phyloP scores from a whole-genome alignment of 106 monocot species.

The Amphibolis antarctica region DNA sequence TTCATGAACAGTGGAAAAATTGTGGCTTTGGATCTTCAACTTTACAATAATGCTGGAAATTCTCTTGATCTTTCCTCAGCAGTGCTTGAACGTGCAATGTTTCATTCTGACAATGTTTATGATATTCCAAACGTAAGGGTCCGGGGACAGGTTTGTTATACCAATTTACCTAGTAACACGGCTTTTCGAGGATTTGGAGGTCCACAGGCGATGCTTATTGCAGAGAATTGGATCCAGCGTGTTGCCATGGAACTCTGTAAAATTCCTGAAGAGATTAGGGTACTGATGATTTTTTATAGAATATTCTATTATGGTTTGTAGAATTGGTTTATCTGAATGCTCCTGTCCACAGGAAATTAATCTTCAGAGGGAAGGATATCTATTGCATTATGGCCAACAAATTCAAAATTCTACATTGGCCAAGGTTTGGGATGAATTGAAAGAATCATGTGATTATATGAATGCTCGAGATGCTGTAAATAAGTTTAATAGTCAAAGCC shows the following conservation, averaged over 20 bases:
- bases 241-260: constrained; percentile 69
- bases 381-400: constrained; percentile 72
- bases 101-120: constrained; percentile 89
- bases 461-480: constrained; percentile 40
- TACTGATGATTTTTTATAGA: constrained; percentile 9
- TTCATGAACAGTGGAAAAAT: constrained; percentile 79
- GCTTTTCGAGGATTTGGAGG: constrained; percentile 99
- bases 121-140: constrained; percentile 69
- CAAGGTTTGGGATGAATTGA: constrained; percentile 71
- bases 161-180: constrained; percentile 92
- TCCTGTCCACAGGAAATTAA: constrained; percentile 58
- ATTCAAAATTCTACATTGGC: constrained; percentile 55
- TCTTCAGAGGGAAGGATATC: constrained; percentile 64
- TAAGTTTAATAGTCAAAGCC: constrained; percentile 52
- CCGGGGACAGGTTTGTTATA: constrained; percentile 69
- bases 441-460: constrained; percentile 55
- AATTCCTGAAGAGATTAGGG: constrained; percentile 85
- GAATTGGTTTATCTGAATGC: background rate
- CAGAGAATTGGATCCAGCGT: constrained; percentile 90
- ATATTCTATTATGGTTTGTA: background rate
- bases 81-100: constrained; percentile 86
- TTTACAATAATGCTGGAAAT: constrained; percentile 92
- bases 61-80: constrained; percentile 68
- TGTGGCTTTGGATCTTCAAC: constrained; percentile 74
- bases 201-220: constrained; percentile 87